phyloP scores from a whole-genome alignment of 805 yeast genomes.

The Saccharomyces eubayanus region DNA sequence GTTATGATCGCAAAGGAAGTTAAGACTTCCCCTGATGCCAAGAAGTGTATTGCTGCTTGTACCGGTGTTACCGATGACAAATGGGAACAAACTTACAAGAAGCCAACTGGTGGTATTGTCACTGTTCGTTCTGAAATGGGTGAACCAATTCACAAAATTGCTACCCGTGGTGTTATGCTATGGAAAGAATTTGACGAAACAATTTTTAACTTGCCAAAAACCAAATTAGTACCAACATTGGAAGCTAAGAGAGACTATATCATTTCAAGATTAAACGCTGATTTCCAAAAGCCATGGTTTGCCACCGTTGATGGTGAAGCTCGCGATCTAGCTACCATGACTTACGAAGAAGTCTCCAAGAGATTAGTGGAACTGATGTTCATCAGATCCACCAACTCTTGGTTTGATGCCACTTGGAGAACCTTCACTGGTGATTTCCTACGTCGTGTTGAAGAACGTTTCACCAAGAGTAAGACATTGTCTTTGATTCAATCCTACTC shows the following conservation, averaged over 20 bases:
- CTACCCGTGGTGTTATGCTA: slow-evolving; percentile 93
- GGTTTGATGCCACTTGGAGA: slow-evolving; percentile 85
- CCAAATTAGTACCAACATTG: slow-evolving; percentile 73
- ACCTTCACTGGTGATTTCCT: slow-evolving; percentile 79
- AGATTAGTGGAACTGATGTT: slow-evolving; percentile 85
- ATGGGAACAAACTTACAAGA: slow-evolving; percentile 93
- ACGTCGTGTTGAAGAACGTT: slow-evolving; percentile 96
- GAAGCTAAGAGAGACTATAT: slow-evolving; percentile 79
- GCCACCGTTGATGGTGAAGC: slow-evolving; percentile 64
- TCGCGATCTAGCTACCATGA: slow-evolving; percentile 91
- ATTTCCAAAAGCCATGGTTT: slow-evolving; percentile 97
- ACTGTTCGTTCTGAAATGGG: slow-evolving; percentile 99
- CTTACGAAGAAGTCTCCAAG: slow-evolving; percentile 81
- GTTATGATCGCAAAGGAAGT: slow-evolving; percentile 98
- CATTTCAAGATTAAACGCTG: slow-evolving; percentile 78
- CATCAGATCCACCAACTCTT: slow-evolving; percentile 64
- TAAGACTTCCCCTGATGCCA: slow-evolving; percentile 86
- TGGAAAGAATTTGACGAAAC: slow-evolving; percentile 98
- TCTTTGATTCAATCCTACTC: slow-evolving; percentile 70
- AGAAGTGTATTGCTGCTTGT: slow-evolving; percentile 81
- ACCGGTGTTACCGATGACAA: slow-evolving; percentile 79
- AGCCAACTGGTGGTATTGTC: slow-evolving; percentile 93
- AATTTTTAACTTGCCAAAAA: slow-evolving; percentile 83
- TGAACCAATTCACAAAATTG: slow-evolving; percentile 97
- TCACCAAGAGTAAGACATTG: slow-evolving; percentile 46